Percentiles rank a stretch among this genome's conserved stretches.
Conservation (phyloP, 768 basidiomycete species). For the Mycena sanguinolenta region DNA sequence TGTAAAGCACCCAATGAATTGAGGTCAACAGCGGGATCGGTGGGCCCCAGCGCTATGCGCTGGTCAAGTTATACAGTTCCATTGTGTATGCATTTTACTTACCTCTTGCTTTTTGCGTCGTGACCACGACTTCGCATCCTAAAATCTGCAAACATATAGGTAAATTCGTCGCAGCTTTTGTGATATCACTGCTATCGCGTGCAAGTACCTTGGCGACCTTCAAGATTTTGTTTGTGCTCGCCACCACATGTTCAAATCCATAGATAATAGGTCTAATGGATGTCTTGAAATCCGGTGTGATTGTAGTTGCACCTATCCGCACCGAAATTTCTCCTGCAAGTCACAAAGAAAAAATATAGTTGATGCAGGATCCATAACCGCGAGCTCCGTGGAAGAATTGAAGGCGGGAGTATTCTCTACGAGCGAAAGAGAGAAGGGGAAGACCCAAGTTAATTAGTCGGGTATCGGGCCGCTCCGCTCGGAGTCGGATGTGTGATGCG, state of each 20-base stretch:
- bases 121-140: constrained; percentile 79
- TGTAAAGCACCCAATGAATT: constrained; percentile 67
- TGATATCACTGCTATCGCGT: neutral
- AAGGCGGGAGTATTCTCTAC: too few species aligned
- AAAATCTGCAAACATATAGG: constrained; percentile 61
- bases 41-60: constrained; percentile 73
- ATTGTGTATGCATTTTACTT: constrained; percentile 39
- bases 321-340: constrained; percentile 76
- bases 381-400: too few species aligned
- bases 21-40: constrained; percentile 72
- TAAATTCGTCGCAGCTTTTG: constrained; percentile 7
- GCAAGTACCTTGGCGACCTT: constrained; percentile 76
- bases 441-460: too few species aligned
- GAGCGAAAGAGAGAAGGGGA: too few species aligned
- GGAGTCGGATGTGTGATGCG: too few species aligned
- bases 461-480: too few species aligned
- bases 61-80: neutral
- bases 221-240: constrained; percentile 82
- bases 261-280: constrained; percentile 65
- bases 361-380: constrained; percentile 47
- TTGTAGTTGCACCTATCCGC: constrained; percentile 54
- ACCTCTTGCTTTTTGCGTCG: constrained; percentile 90
- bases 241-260: constrained; percentile 78
- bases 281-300: neutral
- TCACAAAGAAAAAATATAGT: constrained; percentile 88